phyloP scores from a whole-genome alignment of 2,329 filamentous ascomycete species.

The Fusarium nisikadoi region DNA sequence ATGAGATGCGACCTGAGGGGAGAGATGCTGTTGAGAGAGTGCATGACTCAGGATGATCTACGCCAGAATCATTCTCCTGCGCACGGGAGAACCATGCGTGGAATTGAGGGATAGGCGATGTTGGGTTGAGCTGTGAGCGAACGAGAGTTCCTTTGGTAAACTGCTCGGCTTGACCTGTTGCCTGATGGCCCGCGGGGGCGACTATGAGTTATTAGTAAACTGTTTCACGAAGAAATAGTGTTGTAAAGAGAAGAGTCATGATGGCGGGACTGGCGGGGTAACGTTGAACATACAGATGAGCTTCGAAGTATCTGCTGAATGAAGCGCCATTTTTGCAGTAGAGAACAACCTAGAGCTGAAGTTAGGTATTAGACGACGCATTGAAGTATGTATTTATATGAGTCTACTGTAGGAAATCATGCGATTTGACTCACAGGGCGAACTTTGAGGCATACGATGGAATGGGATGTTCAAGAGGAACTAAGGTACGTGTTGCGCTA shows the following conservation, averaged over 20 bases:
- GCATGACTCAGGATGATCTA: constrained; percentile 87
- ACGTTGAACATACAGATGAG: constrained; percentile 58
- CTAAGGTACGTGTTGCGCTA: constrained; percentile 33
- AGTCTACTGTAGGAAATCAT: constrained; percentile 18
- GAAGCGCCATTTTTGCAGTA: constrained; percentile 57
- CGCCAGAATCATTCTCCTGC: constrained; percentile 58
- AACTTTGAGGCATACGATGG: constrained; percentile 21
- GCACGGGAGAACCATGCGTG: constrained; percentile 87
- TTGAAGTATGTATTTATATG: constrained; percentile 26
- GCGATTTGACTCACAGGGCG: constrained; percentile 27
- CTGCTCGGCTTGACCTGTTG: constrained; percentile 75
- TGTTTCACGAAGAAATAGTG: not conserved
- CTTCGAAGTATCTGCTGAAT: constrained; percentile 54
- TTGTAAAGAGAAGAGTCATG: constrained; percentile 9
- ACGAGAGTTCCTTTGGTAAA: constrained; percentile 74
- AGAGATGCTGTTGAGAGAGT: constrained; percentile 86
- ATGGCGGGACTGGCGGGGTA: not conserved
- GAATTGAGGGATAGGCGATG: constrained; percentile 83
- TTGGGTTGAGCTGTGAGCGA: constrained; percentile 66
- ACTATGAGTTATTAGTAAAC: constrained; percentile 53
- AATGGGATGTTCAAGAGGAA: constrained; percentile 20
- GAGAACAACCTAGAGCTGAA: constrained; percentile 34
- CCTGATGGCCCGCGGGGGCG: constrained; percentile 70
- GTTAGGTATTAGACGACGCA: constrained; percentile 34
- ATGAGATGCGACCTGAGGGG: constrained; percentile 84